Evolutionary conservation across 2,329 filamentous ascomycete species (phyloP).

Genomic region (Pyrenochaeta sp.): DNA sequence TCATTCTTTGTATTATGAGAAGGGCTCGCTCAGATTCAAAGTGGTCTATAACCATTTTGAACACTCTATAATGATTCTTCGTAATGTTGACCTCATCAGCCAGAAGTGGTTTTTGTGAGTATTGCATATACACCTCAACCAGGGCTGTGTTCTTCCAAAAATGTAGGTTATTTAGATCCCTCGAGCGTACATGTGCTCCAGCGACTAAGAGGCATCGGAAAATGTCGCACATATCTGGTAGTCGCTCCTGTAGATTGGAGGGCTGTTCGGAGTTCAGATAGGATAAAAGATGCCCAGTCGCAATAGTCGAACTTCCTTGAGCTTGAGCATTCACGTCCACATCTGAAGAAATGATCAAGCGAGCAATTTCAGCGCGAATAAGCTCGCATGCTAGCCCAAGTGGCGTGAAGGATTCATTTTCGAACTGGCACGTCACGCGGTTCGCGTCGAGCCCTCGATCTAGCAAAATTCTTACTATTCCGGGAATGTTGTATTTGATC

Average conservation of each 20-base stretch:
- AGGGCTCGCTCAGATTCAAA: not conserved
- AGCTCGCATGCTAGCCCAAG: not conserved
- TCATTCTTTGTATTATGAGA: not conserved
- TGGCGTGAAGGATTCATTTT: not conserved
- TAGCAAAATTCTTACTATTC: not conserved
- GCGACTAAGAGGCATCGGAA: not conserved
- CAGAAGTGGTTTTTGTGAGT: too few relatives aligned
- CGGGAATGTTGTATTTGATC: conserved; percentile 8
- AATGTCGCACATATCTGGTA: not conserved
- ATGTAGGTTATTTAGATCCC: not conserved
- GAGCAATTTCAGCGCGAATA: not conserved
- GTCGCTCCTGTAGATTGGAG: not conserved
- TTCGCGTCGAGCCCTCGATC: not conserved
- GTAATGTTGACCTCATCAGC: too few relatives aligned
- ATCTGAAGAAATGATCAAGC: not conserved
- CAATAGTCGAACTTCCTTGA: not conserved
- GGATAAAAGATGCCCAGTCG: not conserved
- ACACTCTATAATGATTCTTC: too few relatives aligned
- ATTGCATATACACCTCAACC: not conserved
- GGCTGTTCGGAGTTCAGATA: too few relatives aligned
- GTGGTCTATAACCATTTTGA: too few relatives aligned
- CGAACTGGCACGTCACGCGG: not conserved
- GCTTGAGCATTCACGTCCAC: not conserved
- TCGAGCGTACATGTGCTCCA: not conserved
- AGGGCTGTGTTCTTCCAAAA: not conserved